Conservation (phyloP, 306 rosid species). For the Sphenostylis stenocarpa region DNA sequence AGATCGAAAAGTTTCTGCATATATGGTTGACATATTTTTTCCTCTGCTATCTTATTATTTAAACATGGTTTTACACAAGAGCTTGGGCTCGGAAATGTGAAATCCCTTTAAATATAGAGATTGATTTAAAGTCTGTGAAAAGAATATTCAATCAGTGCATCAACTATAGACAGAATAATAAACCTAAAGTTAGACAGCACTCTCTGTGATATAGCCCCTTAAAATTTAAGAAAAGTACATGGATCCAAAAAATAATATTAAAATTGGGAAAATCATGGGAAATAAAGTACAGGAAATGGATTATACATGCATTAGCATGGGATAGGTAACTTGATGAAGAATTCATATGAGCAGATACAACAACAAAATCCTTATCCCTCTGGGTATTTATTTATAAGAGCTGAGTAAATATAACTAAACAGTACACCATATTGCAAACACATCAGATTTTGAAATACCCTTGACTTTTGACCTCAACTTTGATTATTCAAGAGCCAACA, state of each 20-base stretch:
- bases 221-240: neutral
- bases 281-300: neutral
- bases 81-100: neutral
- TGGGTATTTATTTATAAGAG: neutral
- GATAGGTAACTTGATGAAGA: neutral
- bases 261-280: neutral
- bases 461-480: neutral
- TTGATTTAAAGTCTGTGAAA: neutral
- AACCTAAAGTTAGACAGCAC: neutral
- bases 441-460: neutral
- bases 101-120: neutral
- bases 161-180: too few species aligned
- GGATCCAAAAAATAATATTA: neutral
- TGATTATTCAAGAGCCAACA: neutral
- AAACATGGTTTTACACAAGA: neutral
- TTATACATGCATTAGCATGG: neutral
- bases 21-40: neutral
- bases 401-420: neutral
- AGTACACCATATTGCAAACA: neutral
- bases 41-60: neutral
- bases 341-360: neutral
- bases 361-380: too few species aligned
- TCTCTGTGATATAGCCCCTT: neutral
- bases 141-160: neutral
- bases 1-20: neutral